Base-by-base conservation (phyloP, 805 yeast species). In the Hanseniaspora meyeri region DNA sequence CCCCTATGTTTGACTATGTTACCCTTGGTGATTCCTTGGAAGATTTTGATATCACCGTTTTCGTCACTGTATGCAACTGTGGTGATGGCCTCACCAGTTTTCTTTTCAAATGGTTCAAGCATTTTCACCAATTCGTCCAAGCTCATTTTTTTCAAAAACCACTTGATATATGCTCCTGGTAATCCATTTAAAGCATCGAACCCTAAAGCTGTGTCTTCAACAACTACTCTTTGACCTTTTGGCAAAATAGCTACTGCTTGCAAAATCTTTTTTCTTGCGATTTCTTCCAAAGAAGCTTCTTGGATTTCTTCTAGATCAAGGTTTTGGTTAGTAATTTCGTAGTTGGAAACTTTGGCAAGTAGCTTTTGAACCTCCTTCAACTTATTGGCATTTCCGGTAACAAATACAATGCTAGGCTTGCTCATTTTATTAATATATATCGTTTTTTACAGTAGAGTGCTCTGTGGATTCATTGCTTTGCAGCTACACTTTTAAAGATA, bases 141-240 rank as follows among this genome's bases (percentile, higher is more conserved):
- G 0, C 97, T 97, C 61, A 90, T 68, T 14, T 78, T 70, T 60
- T 81, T 73, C 47, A 87, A 77, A 70, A 93, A 93, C 98, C 98
- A 91, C 69, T 91, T 91, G 70, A 82, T 79, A 62, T 88, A 87
- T 1, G 97, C 97, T 27, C 99, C 99, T 3, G 99, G 99, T 51
- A 93, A 76, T 16, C 82, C 84, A 53, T 85, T 82, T 65, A 84
- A 75, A 1, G 95, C 96, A 51, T 77, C 77, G 69, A 85, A 93
- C 4, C 85, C 87, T 42, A 93, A 77, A 51, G 95, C 90, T 0
- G 98, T 93, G 64, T 93, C 99, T 66, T 93, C 99, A 3, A 90
- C 96, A 57, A 93, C 74, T 0, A 88, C 97, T 0, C 97, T 91
- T 0, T 57, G 59, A 7, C 95, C 93, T 2, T 74, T 66, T 3